Conservation (phyloP, 805 yeast species). For the Isabelozyma pseudorhagii region DNA sequence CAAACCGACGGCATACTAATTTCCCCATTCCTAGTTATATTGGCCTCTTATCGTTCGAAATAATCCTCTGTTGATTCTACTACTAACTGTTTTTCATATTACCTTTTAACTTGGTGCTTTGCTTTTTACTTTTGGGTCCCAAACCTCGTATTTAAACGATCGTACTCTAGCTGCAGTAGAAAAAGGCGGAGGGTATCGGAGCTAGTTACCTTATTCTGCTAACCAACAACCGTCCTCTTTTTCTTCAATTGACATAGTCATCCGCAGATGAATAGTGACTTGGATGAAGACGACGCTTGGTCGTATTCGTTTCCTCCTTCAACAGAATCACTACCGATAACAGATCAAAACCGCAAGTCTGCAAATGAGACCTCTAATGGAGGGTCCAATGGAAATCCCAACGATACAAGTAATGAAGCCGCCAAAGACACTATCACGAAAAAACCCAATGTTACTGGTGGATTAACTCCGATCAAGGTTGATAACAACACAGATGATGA, state of each 20-base stretch:
- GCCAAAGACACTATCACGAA: neutral
- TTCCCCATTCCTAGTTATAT: no score
- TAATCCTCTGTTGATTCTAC: no score
- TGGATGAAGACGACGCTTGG: conserved; percentile 41
- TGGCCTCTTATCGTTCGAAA: no score
- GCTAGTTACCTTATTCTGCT: neutral
- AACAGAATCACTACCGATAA: conserved; percentile 22
- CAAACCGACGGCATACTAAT: no score
- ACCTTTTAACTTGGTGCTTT: no score
- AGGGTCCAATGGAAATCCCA: neutral
- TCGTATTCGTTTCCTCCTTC: conserved; percentile 38
- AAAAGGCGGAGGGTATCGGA: neutral
- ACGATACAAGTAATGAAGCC: neutral
- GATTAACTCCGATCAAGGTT: neutral
- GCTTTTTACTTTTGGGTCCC: neutral
- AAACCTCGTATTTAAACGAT: neutral
- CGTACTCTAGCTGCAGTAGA: neutral
- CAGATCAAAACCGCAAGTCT: neutral
- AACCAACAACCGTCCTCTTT: neutral
- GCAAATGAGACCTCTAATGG: neutral
- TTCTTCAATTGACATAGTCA: neutral
- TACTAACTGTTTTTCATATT: no score
- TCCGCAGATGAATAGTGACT: neutral
- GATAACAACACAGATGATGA: neutral
- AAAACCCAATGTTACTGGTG: neutral